Evolutionary conservation across 192 early-diverging fungal species (phyloP).

Genomic region (Chytriomyces confervae): DNA sequence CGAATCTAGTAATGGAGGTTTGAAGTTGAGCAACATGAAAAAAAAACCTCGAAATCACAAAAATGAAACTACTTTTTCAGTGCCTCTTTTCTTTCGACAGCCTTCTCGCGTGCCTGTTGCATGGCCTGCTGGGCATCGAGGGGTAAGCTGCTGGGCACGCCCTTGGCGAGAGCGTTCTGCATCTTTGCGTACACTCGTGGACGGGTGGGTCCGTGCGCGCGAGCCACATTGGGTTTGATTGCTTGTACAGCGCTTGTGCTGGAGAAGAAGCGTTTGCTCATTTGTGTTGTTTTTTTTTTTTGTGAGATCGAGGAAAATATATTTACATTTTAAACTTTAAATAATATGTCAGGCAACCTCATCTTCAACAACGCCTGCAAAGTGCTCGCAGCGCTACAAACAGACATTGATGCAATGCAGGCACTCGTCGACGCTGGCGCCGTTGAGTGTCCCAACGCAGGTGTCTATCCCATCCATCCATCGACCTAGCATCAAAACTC

Average conservation of each 20-base stretch:
- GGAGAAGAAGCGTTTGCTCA: conserved; percentile 14
- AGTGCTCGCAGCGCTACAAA: conserved; percentile 38
- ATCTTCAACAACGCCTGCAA: conserved; percentile 50
- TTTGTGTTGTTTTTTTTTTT: not conserved
- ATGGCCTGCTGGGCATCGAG: not conserved
- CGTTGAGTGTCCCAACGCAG: conserved; percentile 4
- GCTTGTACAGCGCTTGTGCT: not conserved
- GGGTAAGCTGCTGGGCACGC: not conserved
- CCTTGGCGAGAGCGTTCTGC: not conserved
- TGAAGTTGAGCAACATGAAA: too few species aligned
- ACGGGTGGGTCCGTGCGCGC: not conserved
- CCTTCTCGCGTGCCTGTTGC: not conserved
- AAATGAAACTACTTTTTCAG: too few species aligned
- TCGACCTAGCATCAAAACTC: not conserved
- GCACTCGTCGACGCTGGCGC: conserved; percentile 35
- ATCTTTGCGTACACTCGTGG: conserved; percentile 23
- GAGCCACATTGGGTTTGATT: not conserved
- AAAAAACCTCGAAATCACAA: too few species aligned
- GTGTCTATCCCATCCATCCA: not conserved
- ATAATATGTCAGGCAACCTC: conserved; percentile 50
- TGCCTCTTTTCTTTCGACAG: too few species aligned
- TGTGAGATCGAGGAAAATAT: too few species aligned
- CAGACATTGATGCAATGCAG: conserved; percentile 44
- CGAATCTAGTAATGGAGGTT: too few species aligned
- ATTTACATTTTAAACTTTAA: too few species aligned